A percentile compares a stretch with the other conserved stretches of the same genome.
phyloP scores from a whole-genome alignment of 2,329 filamentous ascomycete genomes.

The Fulvia fulva region DNA sequence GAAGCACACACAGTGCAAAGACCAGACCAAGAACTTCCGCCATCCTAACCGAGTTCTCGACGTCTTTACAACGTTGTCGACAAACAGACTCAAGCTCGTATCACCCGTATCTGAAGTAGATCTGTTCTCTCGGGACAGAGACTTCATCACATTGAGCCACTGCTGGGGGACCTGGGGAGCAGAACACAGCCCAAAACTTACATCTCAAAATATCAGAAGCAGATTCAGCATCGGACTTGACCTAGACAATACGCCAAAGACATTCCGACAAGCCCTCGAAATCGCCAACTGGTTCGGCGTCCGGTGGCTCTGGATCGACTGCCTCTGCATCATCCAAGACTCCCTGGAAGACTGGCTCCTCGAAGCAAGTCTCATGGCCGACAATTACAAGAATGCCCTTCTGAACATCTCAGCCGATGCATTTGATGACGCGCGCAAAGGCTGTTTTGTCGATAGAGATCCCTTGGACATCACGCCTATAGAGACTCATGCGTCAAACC shows the following conservation, averaged over 20 bases:
- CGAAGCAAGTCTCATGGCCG: background rate
- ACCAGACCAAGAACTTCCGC: too few species aligned
- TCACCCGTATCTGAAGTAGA: background rate
- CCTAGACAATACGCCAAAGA: background rate
- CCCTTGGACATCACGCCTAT: background rate
- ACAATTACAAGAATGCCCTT: background rate
- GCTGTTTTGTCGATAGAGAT: constrained; percentile 1
- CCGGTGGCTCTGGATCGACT: background rate
- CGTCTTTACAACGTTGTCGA: background rate
- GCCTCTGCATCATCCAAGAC: background rate
- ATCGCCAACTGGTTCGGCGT: background rate
- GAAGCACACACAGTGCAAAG: background rate
- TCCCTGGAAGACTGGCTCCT: background rate
- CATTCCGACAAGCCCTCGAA: background rate
- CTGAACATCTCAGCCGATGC: constrained; percentile 1
- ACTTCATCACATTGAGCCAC: background rate
- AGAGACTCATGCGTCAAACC: background rate
- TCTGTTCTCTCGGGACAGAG: background rate
- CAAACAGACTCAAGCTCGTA: background rate
- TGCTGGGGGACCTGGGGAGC: background rate
- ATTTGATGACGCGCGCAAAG: background rate
- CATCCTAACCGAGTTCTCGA: background rate
- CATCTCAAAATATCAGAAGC: background rate
- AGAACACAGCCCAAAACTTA: background rate
- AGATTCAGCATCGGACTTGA: background rate